A percentile compares a stretch with the other conserved stretches of the same genome.
Evolutionary conservation across 2,329 filamentous ascomycete species (phyloP).

Genomic region (Ophiobolus disseminans): DNA sequence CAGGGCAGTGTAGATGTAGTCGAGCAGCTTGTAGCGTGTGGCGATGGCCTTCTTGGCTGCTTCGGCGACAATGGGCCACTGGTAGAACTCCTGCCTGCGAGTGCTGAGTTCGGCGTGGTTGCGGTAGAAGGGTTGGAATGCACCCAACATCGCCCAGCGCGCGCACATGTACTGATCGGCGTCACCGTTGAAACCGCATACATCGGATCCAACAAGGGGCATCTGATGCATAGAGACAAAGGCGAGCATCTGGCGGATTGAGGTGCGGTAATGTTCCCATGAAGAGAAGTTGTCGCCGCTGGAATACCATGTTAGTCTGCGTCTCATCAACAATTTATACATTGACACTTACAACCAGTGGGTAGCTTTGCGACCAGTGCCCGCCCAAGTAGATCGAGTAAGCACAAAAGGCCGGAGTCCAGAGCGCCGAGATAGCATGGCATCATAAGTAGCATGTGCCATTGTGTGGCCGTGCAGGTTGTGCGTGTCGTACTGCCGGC

Average conservation of each 20-base stretch:
- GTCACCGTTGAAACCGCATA: slow-evolving; percentile 76
- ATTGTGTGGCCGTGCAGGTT: slow-evolving; percentile 81
- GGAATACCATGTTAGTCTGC: too few relatives aligned
- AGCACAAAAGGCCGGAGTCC: slow-evolving; percentile 72
- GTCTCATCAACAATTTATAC: too few relatives aligned
- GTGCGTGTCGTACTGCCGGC: slow-evolving; percentile 76
- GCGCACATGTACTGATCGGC: slow-evolving; percentile 74
- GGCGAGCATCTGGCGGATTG: slow-evolving; percentile 53
- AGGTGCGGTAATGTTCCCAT: slow-evolving; percentile 55
- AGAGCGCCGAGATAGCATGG: slow-evolving; percentile 72
- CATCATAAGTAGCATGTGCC: slow-evolving; percentile 68
- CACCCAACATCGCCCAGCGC: slow-evolving; percentile 76
- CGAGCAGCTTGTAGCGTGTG: slow-evolving; percentile 76
- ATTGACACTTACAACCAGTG: too few relatives aligned
- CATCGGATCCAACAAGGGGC: slow-evolving; percentile 64
- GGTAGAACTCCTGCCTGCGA: slow-evolving; percentile 75
- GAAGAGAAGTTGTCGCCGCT: slow-evolving; percentile 61
- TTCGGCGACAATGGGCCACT: slow-evolving; percentile 67
- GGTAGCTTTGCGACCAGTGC: slow-evolving; percentile 67
- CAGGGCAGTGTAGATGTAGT: slow-evolving; percentile 80
- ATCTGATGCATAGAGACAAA: slow-evolving; percentile 58
- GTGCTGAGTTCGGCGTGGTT: slow-evolving; percentile 68
- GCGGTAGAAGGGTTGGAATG: slow-evolving; percentile 78
- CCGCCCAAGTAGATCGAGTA: slow-evolving; percentile 77
- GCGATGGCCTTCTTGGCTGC: slow-evolving; percentile 73